Percentiles rank a stretch among this genome's conserved stretches.
Evolutionary conservation across 2,329 filamentous ascomycete genomes (phyloP).

Genomic region (Arthrobotrys conoides): DNA sequence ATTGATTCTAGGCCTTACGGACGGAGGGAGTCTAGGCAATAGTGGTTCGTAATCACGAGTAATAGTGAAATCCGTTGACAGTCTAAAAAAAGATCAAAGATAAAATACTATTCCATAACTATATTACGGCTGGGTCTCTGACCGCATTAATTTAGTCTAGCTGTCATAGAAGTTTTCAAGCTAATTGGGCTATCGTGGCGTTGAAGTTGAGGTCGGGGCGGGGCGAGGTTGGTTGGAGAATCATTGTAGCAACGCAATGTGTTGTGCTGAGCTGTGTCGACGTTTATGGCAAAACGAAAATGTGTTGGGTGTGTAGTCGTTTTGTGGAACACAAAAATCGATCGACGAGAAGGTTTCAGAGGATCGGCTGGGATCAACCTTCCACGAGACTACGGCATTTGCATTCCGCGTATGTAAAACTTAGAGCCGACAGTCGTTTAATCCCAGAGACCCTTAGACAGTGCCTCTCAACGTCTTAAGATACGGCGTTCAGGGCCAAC

Average conservation of each 20-base stretch:
- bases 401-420: slow-evolving; percentile 6
- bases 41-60: not conserved
- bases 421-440: not conserved
- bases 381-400: slow-evolving; percentile 16
- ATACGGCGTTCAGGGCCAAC: not conserved
- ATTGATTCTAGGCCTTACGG: not conserved
- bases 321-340: slow-evolving; percentile 27
- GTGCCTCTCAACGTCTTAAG: not conserved
- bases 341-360: slow-evolving; percentile 22
- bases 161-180: too few species aligned
- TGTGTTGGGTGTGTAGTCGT: slow-evolving; percentile 51
- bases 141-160: too few species aligned
- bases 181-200: not conserved
- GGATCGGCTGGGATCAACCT: slow-evolving; percentile 19
- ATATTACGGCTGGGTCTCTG: too few species aligned
- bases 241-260: not conserved
- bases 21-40: not conserved
- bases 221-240: too few species aligned
- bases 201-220: not conserved
- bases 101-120: not conserved
- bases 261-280: not conserved
- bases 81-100: not conserved
- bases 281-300: slow-evolving; percentile 7
- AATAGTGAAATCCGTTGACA: not conserved
- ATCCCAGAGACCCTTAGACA: not conserved